Percentiles rank a stretch among this genome's conserved stretches.
These are phyloP conservation scores for Ganoderma meredithae DNA, from an alignment of 1,284 basidiomycete genomes.

Conservation along the genomic window DNA sequence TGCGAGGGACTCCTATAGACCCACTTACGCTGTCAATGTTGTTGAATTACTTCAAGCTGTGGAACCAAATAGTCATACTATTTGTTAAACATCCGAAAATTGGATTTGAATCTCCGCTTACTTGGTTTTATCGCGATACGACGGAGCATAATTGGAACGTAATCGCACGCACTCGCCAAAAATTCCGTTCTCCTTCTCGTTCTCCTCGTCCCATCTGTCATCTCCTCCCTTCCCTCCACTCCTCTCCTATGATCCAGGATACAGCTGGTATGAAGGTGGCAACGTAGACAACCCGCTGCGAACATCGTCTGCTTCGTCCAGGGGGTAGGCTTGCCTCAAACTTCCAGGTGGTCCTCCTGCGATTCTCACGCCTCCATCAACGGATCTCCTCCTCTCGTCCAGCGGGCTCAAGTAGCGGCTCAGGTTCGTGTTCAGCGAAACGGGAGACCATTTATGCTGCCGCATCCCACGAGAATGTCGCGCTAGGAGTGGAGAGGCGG, in stretches of 20 bases:
- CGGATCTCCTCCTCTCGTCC: neutral
- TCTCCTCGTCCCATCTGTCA: neutral
- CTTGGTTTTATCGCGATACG: too few relatives aligned
- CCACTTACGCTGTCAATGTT: too few relatives aligned
- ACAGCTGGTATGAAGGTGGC: neutral
- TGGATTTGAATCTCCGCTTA: too few relatives aligned
- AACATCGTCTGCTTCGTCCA: neutral
- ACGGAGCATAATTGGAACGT: too few relatives aligned
- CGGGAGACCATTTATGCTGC: neutral
- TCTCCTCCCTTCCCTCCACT: neutral
- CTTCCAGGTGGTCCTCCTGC: neutral
- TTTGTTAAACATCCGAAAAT: too few relatives aligned
- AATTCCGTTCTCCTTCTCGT: neutral
- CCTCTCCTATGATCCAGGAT: neutral
- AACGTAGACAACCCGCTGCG: neutral
- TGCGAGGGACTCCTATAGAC: too few relatives aligned
- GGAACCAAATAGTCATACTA: too few relatives aligned
- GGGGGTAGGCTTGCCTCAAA: neutral
- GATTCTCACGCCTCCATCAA: conserved; percentile 7
- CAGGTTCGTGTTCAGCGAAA: too few relatives aligned
- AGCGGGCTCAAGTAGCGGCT: neutral
- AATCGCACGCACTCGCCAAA: too few relatives aligned
- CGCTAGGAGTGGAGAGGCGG: neutral
- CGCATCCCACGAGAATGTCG: neutral
- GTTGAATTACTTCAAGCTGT: too few relatives aligned